Evolutionary conservation across 768 basidiomycete species (phyloP).

Genomic region (Clitopilus passeckerianus): DNA sequence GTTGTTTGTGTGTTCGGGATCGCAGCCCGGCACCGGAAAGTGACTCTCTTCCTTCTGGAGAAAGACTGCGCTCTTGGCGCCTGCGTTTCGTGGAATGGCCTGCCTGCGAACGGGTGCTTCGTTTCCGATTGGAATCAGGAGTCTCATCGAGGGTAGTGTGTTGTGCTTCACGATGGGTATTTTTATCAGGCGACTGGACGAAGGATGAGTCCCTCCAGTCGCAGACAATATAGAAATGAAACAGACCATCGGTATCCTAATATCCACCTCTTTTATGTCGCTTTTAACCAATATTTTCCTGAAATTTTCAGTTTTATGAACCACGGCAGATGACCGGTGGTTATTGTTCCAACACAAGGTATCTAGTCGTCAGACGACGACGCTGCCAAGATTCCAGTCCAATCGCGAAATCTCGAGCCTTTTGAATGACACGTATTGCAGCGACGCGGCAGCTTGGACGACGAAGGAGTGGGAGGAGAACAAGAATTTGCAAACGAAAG

Average conservation of each 20-base stretch:
- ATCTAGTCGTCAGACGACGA: neutral
- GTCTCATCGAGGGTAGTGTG: neutral
- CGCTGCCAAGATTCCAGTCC: neutral
- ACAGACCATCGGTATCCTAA: neutral
- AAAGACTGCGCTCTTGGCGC: constrained; percentile 15
- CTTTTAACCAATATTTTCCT: neutral
- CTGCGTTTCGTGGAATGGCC: constrained; percentile 23
- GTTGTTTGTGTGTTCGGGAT: neutral
- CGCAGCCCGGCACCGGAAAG: neutral
- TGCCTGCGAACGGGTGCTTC: constrained; percentile 31
- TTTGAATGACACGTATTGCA: neutral
- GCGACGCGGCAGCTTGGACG: constrained; percentile 2
- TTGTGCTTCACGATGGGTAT: neutral
- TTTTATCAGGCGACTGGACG: neutral
- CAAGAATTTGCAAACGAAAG: constrained; percentile 10
- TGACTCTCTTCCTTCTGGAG: constrained; percentile 2
- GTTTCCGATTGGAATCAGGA: constrained; percentile 8
- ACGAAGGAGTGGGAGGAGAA: constrained; percentile 8
- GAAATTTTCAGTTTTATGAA: neutral
- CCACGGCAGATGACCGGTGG: neutral
- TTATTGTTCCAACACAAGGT: neutral
- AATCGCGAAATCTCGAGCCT: neutral
- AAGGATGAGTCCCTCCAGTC: neutral
- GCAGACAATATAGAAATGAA: neutral
- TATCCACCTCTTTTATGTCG: neutral